Evolutionary conservation across 75 land plant genomes (phyloP).

Genomic region (Cupressus sempervirens): DNA sequence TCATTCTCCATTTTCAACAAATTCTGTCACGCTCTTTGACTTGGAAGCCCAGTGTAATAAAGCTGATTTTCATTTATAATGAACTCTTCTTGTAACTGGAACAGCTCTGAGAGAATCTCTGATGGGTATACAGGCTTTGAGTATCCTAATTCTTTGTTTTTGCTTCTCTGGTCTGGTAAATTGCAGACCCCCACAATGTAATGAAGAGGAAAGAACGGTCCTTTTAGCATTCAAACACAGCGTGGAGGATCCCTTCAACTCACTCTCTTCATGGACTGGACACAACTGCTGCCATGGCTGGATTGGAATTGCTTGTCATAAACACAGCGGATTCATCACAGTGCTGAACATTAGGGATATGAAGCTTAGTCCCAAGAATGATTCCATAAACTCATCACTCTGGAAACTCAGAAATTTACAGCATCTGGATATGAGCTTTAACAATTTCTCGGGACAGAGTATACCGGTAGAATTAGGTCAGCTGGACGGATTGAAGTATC

Average conservation of each 20-base stretch:
- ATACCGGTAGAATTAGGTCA: conserved; percentile 25
- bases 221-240: conserved; percentile 4
- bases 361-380: background rate
- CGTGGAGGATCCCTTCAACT: background rate
- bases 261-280: conserved; percentile 8
- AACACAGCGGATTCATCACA: background rate
- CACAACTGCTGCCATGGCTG: conserved; percentile 1
- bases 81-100: background rate
- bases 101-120: background rate
- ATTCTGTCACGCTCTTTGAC: background rate
- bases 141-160: background rate
- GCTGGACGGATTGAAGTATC: conserved; percentile 15
- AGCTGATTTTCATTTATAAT: background rate
- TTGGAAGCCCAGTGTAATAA: background rate
- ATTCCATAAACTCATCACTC: conserved; percentile 11
- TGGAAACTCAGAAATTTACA: conserved; percentile 16
- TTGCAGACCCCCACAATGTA: background rate
- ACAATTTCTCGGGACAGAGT: conserved; percentile 14
- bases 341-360: background rate
- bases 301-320: background rate
- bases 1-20: background rate
- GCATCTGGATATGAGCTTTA: conserved; percentile 27
- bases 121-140: background rate
- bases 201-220: background rate
- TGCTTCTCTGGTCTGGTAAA: background rate